Base-by-base conservation (phyloP, 352 stramenopile genomes). In the Blastocystis sp. region DNA sequence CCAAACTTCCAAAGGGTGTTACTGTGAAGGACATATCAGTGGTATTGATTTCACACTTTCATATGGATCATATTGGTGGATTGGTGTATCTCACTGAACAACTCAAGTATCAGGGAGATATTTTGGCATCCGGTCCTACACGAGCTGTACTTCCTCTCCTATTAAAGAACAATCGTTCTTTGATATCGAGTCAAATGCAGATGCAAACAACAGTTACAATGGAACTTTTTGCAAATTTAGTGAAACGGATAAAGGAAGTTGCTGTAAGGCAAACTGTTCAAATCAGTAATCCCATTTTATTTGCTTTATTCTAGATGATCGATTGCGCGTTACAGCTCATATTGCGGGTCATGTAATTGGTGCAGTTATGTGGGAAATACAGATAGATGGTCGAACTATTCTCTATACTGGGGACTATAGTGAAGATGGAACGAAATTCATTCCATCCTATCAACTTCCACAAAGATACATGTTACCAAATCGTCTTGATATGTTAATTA, bases 41-140 rank as follows among this genome's bases (percentile, higher is more conserved):
- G n/a, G 70, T 81, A 59, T 24, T 81, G 11, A 81, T 81, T 40
- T 81, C 70, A 0, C 70, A 81, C 53, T 81, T 81, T 24, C 70
- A 81, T 40, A 81, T 81, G 70, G 70, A 81, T 37, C 70, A 81
- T 62, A 44, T 81, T n/a, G 70, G 70, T 40, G 70, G 70, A 24
- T 62, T 81, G 17, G 19, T 81, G 42, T 81, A 81, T 64, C 53
- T 81, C 15, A 81, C 70, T 19, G 70, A 81, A n/a, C 70, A 81
- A 40, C 17, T 81, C 1, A 81, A 81, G 48, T 81, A 81, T 56
- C 60, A 81, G 42, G 70, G 70, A 27, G 19, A 27, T 27, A 81
- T 81, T 33, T 40, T 59, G 13, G 51, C 51, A 37, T 81, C 70
- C n/a, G 54, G 27, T 7, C 70, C 70, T 27, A 81, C 70, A 37